Percentiles rank a stretch among this genome's conserved stretches.
These are phyloP conservation scores for Verticillium nonalfalfae DNA, from an alignment of 2,329 filamentous ascomycete genomes.

Conservation along the genomic window DNA sequence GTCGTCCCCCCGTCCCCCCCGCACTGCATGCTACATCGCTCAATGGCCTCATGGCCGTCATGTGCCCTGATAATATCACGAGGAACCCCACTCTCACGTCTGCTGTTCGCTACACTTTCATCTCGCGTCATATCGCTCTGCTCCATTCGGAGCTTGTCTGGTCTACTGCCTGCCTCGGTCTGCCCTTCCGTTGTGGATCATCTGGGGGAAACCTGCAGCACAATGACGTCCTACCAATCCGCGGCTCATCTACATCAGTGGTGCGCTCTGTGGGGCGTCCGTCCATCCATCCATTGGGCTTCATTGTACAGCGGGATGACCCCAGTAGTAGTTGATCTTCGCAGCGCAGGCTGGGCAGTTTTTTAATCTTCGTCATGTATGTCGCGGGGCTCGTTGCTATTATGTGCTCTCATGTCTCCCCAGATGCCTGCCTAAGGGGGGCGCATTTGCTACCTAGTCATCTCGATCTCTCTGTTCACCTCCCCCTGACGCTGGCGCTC, in stretches of 20 bases:
- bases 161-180: neutral
- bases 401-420: neutral
- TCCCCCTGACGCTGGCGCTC: constrained; percentile 32
- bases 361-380: neutral
- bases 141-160: neutral
- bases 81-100: no score
- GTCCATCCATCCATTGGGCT: neutral
- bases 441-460: constrained; percentile 9
- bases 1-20: no score
- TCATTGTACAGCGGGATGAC: no score
- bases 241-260: neutral
- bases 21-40: no score
- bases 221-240: neutral
- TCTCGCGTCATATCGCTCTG: neutral
- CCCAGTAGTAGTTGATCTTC: no score
- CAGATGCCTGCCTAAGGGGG: neutral
- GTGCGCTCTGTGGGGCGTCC: neutral
- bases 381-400: neutral
- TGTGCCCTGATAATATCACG: no score
- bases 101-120: no score
- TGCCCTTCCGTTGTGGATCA: neutral
- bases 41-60: no score
- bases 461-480: constrained; percentile 23
- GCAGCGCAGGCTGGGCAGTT: neutral
- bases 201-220: neutral